These are phyloP conservation scores for Ananas comosus DNA, from an alignment of 176 grass and related monocot genomes.

Conservation along the genomic window DNA sequence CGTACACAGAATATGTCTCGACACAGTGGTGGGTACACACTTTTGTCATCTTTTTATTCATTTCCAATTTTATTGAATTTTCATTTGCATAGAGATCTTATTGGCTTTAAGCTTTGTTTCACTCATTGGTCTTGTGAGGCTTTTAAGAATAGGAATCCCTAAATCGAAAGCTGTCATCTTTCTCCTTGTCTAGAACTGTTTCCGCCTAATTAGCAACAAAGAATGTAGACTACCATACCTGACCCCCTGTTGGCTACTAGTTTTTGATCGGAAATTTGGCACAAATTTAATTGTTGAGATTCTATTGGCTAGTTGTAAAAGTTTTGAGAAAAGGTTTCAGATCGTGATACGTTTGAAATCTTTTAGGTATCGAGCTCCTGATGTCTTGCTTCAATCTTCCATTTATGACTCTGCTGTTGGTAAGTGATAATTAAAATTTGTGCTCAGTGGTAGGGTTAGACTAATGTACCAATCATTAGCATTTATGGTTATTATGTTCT, in stretches of 20 bases:
- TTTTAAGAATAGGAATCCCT: no score
- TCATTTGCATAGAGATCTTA: not conserved
- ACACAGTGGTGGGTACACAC: constrained; percentile 56
- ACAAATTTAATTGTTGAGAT: no score
- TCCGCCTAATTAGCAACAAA: no score
- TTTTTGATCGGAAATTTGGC: no score
- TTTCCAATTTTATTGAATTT: constrained; percentile 8
- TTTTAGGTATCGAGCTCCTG: constrained; percentile 91
- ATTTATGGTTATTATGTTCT: constrained; percentile 18
- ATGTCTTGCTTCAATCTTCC: constrained; percentile 90
- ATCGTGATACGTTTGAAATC: not conserved
- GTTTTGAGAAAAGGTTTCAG: no score
- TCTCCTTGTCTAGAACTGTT: no score
- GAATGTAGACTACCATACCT: no score
- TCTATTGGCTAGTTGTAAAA: no score
- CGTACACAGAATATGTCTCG: constrained; percentile 98
- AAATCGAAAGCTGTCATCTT: no score
- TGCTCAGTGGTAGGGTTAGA: constrained; percentile 4
- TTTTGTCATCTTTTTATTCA: not conserved
- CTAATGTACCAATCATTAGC: constrained; percentile 1
- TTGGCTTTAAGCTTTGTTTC: no score
- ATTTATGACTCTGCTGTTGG: constrained; percentile 90
- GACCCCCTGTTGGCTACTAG: no score
- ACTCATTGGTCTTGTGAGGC: no score
- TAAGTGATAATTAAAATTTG: constrained; percentile 34